Percentiles rank a stretch among this genome's conserved stretches.
Evolutionary conservation across 108 stramenopile genomes (phyloP).

Genomic region (Cylindrotheca closterium): DNA sequence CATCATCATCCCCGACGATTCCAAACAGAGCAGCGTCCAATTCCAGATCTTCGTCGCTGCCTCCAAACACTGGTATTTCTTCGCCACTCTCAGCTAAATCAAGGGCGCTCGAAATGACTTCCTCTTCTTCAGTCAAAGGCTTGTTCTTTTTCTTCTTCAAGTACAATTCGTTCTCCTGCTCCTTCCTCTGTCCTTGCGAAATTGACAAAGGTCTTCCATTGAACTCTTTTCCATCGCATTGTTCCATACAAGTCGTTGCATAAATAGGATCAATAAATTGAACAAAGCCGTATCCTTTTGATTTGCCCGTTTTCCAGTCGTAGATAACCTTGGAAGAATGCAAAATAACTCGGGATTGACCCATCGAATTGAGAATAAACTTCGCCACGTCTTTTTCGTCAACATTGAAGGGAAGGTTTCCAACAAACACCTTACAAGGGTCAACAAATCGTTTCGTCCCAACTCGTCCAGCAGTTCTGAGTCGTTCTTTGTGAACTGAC

Average conservation of each 20-base stretch:
- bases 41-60: constrained; percentile 41
- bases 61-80: constrained; percentile 14
- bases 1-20: constrained; percentile 45
- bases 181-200: constrained; percentile 66
- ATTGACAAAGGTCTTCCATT: constrained; percentile 51
- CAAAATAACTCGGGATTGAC: constrained; percentile 24
- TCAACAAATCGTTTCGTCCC: constrained; percentile 77
- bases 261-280: constrained; percentile 76
- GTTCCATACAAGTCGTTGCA: constrained; percentile 78
- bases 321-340: constrained; percentile 55
- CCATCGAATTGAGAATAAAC: constrained; percentile 34
- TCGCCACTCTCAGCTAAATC: constrained; percentile 52
- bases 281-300: constrained; percentile 88
- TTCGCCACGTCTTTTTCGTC: constrained; percentile 29
- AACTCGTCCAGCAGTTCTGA: constrained; percentile 64
- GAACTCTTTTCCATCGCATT: constrained; percentile 49
- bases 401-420: constrained; percentile 50
- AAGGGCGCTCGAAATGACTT: constrained; percentile 60
- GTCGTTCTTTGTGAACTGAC: constrained; percentile 33
- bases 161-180: constrained; percentile 41
- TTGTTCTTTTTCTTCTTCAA: constrained; percentile 52
- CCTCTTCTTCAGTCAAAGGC: constrained; percentile 57
- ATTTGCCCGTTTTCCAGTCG: constrained; percentile 85
- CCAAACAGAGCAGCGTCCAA: constrained; percentile 46
- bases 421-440: constrained; percentile 65